These are phyloP conservation scores for Trametes versicolor DNA, from an alignment of 1,284 basidiomycete genomes.

Conservation along the genomic window DNA sequence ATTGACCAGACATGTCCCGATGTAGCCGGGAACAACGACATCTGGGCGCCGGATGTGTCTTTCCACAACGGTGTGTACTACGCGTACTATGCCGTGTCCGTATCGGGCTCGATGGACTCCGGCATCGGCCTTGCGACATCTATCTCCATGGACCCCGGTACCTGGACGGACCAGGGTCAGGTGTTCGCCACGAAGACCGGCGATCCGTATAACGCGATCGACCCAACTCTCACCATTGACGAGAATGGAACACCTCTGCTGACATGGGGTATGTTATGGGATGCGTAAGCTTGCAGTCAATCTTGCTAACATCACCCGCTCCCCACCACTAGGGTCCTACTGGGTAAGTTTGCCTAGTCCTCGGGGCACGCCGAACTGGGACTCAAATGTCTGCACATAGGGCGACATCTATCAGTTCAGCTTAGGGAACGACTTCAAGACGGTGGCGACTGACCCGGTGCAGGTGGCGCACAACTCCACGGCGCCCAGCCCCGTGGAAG, in stretches of 20 bases:
- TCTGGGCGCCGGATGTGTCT: slow-evolving; percentile 32
- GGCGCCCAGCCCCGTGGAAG: slow-evolving; percentile 18
- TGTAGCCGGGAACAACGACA: slow-evolving; percentile 16
- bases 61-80: slow-evolving; percentile 35
- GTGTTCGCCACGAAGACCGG: slow-evolving; percentile 43
- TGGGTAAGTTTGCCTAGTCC: slow-evolving; percentile 3
- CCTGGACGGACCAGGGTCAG: slow-evolving; percentile 47
- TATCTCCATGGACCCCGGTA: slow-evolving; percentile 44
- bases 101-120: slow-evolving; percentile 45
- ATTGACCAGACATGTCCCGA: neutral
- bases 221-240: slow-evolving; percentile 26
- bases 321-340: slow-evolving; percentile 3
- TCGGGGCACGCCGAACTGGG: neutral
- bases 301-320: neutral
- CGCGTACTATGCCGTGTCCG: slow-evolving; percentile 46
- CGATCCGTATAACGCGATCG: slow-evolving; percentile 45
- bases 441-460: neutral
- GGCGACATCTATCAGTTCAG: slow-evolving; percentile 23
- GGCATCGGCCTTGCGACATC: slow-evolving; percentile 47
- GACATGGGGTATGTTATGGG: slow-evolving; percentile 22
- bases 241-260: slow-evolving; percentile 16
- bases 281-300: neutral
- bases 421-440: slow-evolving; percentile 19
- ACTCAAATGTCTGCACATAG: neutral
- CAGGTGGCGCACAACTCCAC: slow-evolving; percentile 25